phyloP scores from a whole-genome alignment of 768 basidiomycete genomes.

The Leccinellum albellum region DNA sequence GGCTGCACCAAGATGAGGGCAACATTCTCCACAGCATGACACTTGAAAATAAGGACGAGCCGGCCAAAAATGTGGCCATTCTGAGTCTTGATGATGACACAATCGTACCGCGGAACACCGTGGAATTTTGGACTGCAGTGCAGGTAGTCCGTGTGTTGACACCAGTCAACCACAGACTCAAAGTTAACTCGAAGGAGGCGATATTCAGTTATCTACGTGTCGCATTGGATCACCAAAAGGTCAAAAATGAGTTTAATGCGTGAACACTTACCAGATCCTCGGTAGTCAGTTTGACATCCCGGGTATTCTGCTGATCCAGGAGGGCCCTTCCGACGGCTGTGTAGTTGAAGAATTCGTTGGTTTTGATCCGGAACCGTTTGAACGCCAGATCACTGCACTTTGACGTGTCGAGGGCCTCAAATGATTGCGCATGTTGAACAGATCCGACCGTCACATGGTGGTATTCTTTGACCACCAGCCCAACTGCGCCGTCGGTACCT shows the following conservation, averaged over 20 bases:
- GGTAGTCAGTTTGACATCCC: neutral
- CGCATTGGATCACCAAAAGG: neutral
- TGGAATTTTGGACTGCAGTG: conserved; percentile 25
- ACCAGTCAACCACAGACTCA: conserved; percentile 29
- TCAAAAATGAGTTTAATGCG: neutral
- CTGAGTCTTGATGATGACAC: neutral
- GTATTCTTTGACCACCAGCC: neutral
- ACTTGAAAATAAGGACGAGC: neutral
- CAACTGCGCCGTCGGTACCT: neutral
- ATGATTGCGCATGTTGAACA: neutral
- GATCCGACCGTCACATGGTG: neutral
- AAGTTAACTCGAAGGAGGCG: conserved; percentile 27
- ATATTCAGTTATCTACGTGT: conserved; percentile 7
- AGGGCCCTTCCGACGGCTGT: neutral
- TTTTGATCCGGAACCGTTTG: neutral
- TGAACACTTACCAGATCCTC: neutral
- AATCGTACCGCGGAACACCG: neutral
- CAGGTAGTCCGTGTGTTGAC: conserved; percentile 20
- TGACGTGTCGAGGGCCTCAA: neutral
- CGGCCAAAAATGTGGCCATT: neutral
- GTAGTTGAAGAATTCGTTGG: neutral
- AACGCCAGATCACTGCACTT: neutral
- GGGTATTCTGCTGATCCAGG: neutral
- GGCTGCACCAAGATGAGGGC: neutral
- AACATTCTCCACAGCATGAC: neutral